Evolutionary conservation across 2,329 filamentous ascomycete species (phyloP), one percentile per base, ranked within the genome.

Genomic region (Phaeoacremonium minimum): DNA sequence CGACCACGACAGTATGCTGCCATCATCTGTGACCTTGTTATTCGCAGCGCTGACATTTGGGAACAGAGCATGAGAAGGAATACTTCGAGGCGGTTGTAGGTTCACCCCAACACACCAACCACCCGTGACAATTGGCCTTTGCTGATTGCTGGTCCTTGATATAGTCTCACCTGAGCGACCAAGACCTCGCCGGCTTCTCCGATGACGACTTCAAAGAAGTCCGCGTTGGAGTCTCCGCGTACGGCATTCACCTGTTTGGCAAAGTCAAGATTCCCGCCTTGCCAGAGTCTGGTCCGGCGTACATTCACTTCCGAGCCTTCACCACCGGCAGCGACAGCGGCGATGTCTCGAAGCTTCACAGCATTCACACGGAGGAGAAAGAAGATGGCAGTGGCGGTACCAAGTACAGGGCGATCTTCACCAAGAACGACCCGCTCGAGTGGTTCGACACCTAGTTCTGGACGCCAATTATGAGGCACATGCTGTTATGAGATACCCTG

Each of bases 371-470:
- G 5, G 65, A 71, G 44, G 66, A 73, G 46, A 54, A 46, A 11
- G 64, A 69, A 38, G 57, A 62, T 40, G 45, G 47, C 16, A 63
- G 62, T 30, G 69, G 67, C 7, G 58, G 58, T n/a, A 62, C 63
- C 34, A 59, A 48, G 29, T 74, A 63, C 47, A 60, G 61, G 17
- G 68, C 67, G 7, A 62, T 73, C 30, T 72, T 73, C 41, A 60
- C 53, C 7, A 59, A 63, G 44, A 50, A 65, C n/a, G 70, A 73
- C 45, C 44, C 54, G 4, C 52, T 73, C 30, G 65, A 74, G 50
- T 77, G 73, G 73, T 77, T 77, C 47, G 71, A 77, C 43, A 68
- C 66, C 14, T 70, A 47, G 43, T 20, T n/a, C n/a, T n/a, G n/a
- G n/a, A n/a, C n/a, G n/a, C n/a, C n/a, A n/a, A n/a, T n/a, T n/a